Evolutionary conservation across 2,329 filamentous ascomycete genomes (phyloP), one percentile per base, ranked within the genome.

Genomic region (Alternaria consortialis): DNA sequence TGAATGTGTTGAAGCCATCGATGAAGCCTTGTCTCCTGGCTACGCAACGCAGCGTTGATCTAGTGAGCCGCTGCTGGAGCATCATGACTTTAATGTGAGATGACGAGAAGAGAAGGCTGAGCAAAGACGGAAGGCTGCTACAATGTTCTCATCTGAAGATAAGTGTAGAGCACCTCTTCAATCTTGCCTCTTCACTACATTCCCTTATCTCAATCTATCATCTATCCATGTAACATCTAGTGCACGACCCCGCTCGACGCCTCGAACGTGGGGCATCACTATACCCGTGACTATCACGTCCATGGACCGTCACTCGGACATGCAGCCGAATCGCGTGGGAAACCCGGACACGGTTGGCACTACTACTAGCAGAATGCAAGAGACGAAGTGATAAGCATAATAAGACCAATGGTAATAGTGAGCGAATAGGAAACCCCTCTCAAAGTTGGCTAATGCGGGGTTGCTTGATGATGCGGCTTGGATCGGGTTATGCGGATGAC

Each of bases 271-370:
- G 65, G 60, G 53, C 60, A 56, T 56, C 29, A 56, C 42, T 44
- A 43, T 36, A 54, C 70, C 65, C 64, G 66, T 72, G 70, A 70
- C 65, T 57, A 60, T 61, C 59, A 64, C 67, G 55, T 60, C 50
- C n/a, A 62, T 20, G 50, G 58, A 54, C 69, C 63, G 61, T 65
- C 60, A 34, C 31, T 63, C 65, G 68, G 66, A 37, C 59, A 47
- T 58, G 59, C 44, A 65, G 58, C 66, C 66, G 65, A 58, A 53
- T 69, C 66, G 66, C 62, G 64, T 59, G 53, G 40, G 50, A 62
- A 61, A 36, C 25, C 48, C 53, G 17, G 20, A 31, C 53, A 13
- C n/a, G 58, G 56, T 17, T 29, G 23, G 40, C 27, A 36, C 17
- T 36, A 47, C 37, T 55, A 15, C n/a, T 52, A 42, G 37, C 43